phyloP scores from a whole-genome alignment of 169 alveolate species.

The Plasmodium billcollinsi region DNA sequence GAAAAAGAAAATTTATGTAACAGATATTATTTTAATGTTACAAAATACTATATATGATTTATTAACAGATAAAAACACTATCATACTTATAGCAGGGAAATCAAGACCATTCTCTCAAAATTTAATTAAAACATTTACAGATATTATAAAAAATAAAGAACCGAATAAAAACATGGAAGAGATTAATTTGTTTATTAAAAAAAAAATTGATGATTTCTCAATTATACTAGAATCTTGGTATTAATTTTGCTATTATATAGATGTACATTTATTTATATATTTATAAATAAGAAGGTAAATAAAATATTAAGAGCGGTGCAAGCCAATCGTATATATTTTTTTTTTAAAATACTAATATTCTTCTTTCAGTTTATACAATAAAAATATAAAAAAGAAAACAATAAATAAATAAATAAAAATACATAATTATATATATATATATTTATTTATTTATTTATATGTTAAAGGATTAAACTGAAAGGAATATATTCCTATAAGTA shows the following conservation, averaged over 20 bases:
- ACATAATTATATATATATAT: too few species aligned
- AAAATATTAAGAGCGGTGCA: too few species aligned
- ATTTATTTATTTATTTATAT: too few species aligned
- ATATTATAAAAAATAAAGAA: conserved; percentile 58
- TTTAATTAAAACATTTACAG: conserved; percentile 28
- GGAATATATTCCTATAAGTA: too few species aligned
- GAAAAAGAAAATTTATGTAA: conserved; percentile 63
- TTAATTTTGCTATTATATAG: conserved; percentile 1
- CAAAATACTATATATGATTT: conserved; percentile 37
- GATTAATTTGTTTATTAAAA: conserved; percentile 56
- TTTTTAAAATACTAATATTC: too few species aligned
- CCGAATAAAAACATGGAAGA: conserved; percentile 48
- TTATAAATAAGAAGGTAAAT: neutral
- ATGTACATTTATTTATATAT: neutral
- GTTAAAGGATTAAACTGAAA: too few species aligned
- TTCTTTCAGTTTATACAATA: too few species aligned
- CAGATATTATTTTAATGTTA: conserved; percentile 40
- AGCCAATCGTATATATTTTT: too few species aligned
- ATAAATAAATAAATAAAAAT: too few species aligned
- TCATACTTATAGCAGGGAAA: conserved; percentile 57
- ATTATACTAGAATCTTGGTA: conserved; percentile 77
- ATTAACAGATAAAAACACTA: conserved; percentile 22
- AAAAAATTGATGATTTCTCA: conserved; percentile 62
- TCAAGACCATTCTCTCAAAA: conserved; percentile 74
- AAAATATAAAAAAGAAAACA: too few species aligned